Conservation (phyloP, 495 filamentous ascomycete genomes). For the Penicillium salamii region DNA sequence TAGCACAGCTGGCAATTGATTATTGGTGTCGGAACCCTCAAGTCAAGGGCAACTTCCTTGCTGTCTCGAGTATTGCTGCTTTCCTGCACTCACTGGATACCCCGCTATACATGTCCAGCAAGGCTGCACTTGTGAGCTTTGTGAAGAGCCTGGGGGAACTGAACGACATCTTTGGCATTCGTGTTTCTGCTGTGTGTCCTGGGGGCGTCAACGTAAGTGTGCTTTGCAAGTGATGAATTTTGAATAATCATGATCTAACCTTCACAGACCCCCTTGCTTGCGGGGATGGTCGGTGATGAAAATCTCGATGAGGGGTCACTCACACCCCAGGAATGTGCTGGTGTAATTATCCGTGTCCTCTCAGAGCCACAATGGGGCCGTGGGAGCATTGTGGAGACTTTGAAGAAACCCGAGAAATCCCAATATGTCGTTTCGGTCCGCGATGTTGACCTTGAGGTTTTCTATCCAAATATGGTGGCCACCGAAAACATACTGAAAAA, state of each 20-base stretch:
- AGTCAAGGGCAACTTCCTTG: background rate
- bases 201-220: background rate
- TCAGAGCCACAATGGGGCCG: background rate
- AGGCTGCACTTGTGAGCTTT: background rate
- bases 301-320: background rate
- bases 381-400: background rate
- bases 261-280: background rate
- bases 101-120: constrained; percentile 1
- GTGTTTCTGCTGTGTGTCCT: background rate
- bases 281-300: background rate
- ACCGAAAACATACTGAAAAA: background rate
- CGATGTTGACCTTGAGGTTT: background rate
- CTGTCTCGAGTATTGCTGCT: background rate
- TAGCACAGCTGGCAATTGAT: background rate
- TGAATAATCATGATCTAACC: too few species aligned
- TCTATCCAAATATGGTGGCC: constrained; percentile 30
- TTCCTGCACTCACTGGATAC: background rate
- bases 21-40: constrained; percentile 1
- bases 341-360: background rate
- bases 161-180: background rate
- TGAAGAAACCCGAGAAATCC: background rate
- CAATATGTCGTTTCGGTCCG: background rate
- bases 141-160: background rate
- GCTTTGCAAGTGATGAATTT: background rate
- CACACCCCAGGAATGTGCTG: background rate